These are phyloP conservation scores for Spencermartinsiella ligniputridi DNA, from an alignment of 1,139 yeast species.

Conservation along the genomic window DNA sequence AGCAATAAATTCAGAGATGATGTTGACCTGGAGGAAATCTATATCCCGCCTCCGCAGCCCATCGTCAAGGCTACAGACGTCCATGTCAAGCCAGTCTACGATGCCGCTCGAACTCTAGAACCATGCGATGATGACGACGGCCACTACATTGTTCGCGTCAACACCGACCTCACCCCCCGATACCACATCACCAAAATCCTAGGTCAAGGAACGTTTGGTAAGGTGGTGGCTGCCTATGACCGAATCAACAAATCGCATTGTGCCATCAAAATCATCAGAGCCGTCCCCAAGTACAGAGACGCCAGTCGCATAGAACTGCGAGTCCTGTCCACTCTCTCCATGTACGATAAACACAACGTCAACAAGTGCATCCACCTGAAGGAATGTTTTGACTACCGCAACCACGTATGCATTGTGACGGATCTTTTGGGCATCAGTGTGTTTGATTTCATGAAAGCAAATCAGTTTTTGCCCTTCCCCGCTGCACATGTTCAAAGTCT, in stretches of 20 bases:
- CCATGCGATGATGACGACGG: constrained; percentile 37
- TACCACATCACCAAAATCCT: constrained; percentile 43
- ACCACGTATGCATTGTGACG: constrained; percentile 92
- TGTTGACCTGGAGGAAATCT: not conserved
- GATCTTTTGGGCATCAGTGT: constrained; percentile 80
- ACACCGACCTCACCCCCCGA: constrained; percentile 40
- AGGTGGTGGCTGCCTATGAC: constrained; percentile 59
- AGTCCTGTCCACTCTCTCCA: constrained; percentile 73
- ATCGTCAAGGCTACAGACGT: constrained; percentile 31
- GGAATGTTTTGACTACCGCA: constrained; percentile 89
- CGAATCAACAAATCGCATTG: constrained; percentile 56
- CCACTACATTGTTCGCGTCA: constrained; percentile 34
- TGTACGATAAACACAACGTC: constrained; percentile 61
- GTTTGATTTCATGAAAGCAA: constrained; percentile 81
- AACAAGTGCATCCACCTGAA: constrained; percentile 59
- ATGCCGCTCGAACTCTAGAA: constrained; percentile 12
- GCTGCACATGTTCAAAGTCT: constrained; percentile 82
- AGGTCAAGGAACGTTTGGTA: constrained; percentile 98
- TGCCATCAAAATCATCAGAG: constrained; percentile 81
- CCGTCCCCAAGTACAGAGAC: constrained; percentile 44
- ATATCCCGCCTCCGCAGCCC: constrained; percentile 22
- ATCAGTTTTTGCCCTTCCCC: constrained; percentile 64
- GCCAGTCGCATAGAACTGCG: constrained; percentile 50
- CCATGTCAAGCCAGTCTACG: constrained; percentile 28
- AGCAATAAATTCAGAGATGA: not conserved